phyloP scores from a whole-genome alignment of 441 rosid genomes.

The Aquilaria agallochum region DNA sequence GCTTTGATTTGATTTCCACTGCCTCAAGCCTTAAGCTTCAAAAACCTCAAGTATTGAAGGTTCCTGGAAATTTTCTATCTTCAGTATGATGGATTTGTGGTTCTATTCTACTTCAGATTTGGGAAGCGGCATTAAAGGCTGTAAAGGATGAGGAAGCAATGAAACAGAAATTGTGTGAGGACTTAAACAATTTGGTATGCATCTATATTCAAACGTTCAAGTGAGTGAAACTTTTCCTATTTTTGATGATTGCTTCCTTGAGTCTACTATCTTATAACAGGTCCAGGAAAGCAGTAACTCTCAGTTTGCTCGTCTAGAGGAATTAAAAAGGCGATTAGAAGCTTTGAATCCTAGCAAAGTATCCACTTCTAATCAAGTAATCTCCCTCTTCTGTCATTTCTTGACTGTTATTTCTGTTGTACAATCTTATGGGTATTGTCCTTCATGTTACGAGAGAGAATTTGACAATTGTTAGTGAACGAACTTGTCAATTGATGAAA shows the following conservation, averaged over 20 bases:
- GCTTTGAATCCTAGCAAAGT: constrained; percentile 74
- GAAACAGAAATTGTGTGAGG: constrained; percentile 84
- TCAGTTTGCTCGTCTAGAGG: constrained; percentile 86
- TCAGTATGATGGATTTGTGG: constrained; percentile 8
- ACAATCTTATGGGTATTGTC: not conserved
- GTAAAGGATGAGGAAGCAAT: constrained; percentile 75
- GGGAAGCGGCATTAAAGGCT: constrained; percentile 70
- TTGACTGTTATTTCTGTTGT: constrained; percentile 12
- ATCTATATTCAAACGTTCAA: constrained; percentile 12
- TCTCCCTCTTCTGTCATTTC: constrained; percentile 21
- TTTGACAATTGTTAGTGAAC: constrained; percentile 2
- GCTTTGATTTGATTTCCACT: too few species aligned
- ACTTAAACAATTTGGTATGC: constrained; percentile 68
- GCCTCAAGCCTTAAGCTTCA: too few species aligned
- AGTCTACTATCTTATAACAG: constrained; percentile 25
- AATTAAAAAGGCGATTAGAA: constrained; percentile 76
- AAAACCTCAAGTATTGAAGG: too few species aligned
- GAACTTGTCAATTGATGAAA: not conserved
- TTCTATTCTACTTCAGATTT: constrained; percentile 35
- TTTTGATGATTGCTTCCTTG: constrained; percentile 1
- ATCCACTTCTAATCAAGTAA: constrained; percentile 47
- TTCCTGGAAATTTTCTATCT: not conserved
- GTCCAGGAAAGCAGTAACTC: constrained; percentile 87
- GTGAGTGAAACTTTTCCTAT: not conserved
- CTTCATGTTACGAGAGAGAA: constrained; percentile 1